Evolutionary conservation across 306 rosid species (phyloP).

Genomic region (Ormosia semicastrata): DNA sequence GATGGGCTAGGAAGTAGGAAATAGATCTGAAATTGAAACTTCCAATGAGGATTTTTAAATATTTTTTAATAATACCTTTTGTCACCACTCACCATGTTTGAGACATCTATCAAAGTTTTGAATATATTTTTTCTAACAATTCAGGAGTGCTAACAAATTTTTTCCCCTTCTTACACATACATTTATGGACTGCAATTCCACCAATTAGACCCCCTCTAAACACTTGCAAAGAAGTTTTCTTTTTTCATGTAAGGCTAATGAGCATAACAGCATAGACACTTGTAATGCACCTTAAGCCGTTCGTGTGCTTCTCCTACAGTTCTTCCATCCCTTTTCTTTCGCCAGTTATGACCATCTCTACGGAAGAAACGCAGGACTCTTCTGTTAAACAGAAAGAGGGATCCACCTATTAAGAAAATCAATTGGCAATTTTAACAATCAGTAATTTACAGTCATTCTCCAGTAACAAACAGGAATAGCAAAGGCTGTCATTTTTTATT

Average conservation of each 20-base stretch:
- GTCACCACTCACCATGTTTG: not conserved
- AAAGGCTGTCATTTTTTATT: not conserved
- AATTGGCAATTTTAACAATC: constrained; percentile 8
- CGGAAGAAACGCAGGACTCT: constrained; percentile 95
- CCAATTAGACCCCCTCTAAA: constrained; percentile 5
- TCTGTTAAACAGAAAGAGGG: constrained; percentile 87
- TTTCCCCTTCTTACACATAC: not conserved
- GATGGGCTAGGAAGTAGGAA: not conserved
- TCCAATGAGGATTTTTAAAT: not conserved
- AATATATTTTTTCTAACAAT: not conserved
- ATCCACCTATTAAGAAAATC: constrained; percentile 68
- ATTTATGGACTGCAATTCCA: not conserved
- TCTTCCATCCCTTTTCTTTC: constrained; percentile 95
- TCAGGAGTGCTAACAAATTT: not conserved
- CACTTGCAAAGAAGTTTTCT: not conserved
- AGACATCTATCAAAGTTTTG: constrained; percentile 5
- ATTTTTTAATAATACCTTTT: not conserved
- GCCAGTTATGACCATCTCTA: constrained; percentile 93
- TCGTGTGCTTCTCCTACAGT: constrained; percentile 99
- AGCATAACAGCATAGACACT: constrained; percentile 19
- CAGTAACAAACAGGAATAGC: not conserved
- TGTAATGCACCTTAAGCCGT: constrained; percentile 75
- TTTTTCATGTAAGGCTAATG: not conserved
- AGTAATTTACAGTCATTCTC: not conserved
- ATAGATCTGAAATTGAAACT: not conserved